Base-by-base conservation (phyloP, 2,329 filamentous ascomycete species). In the Botryotinia narcissicola region DNA sequence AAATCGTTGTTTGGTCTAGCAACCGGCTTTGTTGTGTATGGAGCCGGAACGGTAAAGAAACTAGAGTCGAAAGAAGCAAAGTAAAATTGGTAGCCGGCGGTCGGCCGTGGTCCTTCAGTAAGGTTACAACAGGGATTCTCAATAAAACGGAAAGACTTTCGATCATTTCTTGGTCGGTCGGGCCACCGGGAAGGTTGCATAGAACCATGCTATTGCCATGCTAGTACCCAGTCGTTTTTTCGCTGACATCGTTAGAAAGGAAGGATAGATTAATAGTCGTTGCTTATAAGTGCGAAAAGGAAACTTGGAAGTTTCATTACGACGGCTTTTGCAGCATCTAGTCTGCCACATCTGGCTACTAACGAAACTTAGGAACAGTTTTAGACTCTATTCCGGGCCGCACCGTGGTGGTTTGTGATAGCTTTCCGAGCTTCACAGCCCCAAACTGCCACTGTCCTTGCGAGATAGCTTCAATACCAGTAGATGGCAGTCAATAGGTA, bases 21-120 rank as follows among this genome's bases (percentile, higher is more conserved):
- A 48, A 69, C 54, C 69, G 68, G 73, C 74, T 74, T 67, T 72
- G 62, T 54, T 59, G 42, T 57, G 48, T 63, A 66, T 73, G 73
- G 72, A 73, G 75, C 75, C 75, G 75, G 70, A 72, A 74, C 74
- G 68, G 73, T 72, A 71, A 57, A 60, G 67, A 25, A 61, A 18
- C 48, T 72, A 69, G 44, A 71, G 67, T 37, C 42, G 25, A 67
- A 67, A 57, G 40, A 35, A 72, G 61, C 29, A 51, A 67, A 57
- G 51, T 57, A 67, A 20, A 42, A 22, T 14, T 66, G 10, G 40
- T 67, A 72, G 46, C 60, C 70, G 67, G 61, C 46, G 61, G n/a
- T 57, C 68, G 29, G 54, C 25, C 40, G 42, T n/a, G 35, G 35
- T 32, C 37, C 70, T 62, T 61, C n/a, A 46, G 20, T 37, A 44